Conservation (phyloP, 2,329 filamentous ascomycete species). For the Hypoxylon sp. region DNA sequence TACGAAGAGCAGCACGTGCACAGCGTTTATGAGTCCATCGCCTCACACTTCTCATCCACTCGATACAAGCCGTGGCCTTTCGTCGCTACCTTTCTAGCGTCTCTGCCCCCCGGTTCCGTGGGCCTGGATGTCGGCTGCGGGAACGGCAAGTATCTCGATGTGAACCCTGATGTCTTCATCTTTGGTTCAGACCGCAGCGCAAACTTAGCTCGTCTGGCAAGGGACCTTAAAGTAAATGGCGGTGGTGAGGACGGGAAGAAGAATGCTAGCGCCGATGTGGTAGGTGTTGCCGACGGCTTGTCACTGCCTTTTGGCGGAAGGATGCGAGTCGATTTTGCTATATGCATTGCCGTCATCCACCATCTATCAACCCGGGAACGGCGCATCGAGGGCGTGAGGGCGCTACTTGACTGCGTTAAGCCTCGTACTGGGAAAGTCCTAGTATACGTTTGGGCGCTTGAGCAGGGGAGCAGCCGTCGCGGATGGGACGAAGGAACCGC, state of each 20-base stretch:
- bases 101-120: slow-evolving; percentile 77
- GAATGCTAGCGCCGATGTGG: slow-evolving; percentile 49
- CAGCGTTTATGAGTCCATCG: slow-evolving; percentile 89
- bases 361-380: slow-evolving; percentile 86
- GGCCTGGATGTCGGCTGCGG: slow-evolving; percentile 95
- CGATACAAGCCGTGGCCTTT: slow-evolving; percentile 92
- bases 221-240: slow-evolving; percentile 51
- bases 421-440: slow-evolving; percentile 73
- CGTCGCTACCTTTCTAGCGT: slow-evolving; percentile 81
- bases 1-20: slow-evolving; percentile 95
- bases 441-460: slow-evolving; percentile 95
- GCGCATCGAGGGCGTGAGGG: slow-evolving; percentile 78
- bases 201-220: slow-evolving; percentile 67
- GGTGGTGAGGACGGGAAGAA: slow-evolving; percentile 68
- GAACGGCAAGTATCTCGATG: slow-evolving; percentile 93
- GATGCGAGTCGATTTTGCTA: slow-evolving; percentile 79
- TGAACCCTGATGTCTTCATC: slow-evolving; percentile 84
- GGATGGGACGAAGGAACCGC: slow-evolving; percentile 85
- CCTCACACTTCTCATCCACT: slow-evolving; percentile 85
- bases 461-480: slow-evolving; percentile 87
- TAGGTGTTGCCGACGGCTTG: slow-evolving; percentile 85
- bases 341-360: slow-evolving; percentile 94
- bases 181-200: slow-evolving; percentile 86
- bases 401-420: slow-evolving; percentile 77
- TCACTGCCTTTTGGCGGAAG: slow-evolving; percentile 80